phyloP scores from a whole-genome alignment of 495 filamentous ascomycete genomes.

The Astrocystis sublimbata region DNA sequence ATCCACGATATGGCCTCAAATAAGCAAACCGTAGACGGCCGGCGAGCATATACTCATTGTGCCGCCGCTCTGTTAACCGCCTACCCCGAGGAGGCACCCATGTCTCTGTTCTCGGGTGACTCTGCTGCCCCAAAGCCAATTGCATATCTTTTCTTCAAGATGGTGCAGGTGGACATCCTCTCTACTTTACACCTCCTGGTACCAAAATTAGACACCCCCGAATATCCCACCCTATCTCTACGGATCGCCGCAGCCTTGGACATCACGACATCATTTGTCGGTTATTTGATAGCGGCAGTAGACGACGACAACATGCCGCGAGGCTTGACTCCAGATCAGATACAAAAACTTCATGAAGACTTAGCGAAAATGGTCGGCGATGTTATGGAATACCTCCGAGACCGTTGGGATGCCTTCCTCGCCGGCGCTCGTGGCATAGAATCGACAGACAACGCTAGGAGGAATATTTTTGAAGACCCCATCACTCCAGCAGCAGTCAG shows the following conservation, averaged over 20 bases:
- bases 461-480: constrained; percentile 36
- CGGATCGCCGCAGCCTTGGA: constrained; percentile 61
- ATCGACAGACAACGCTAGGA: not conserved
- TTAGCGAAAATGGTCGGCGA: constrained; percentile 60
- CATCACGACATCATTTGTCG: constrained; percentile 58
- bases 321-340: constrained; percentile 50
- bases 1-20: constrained; percentile 46
- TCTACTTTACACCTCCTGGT: constrained; percentile 61
- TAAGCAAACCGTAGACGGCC: constrained; percentile 47
- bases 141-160: constrained; percentile 61
- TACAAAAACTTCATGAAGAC: constrained; percentile 59
- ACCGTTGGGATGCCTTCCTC: constrained; percentile 59
- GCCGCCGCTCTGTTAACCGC: constrained; percentile 53
- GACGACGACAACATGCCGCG: constrained; percentile 37
- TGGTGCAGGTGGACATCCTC: constrained; percentile 62
- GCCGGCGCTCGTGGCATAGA: constrained; percentile 15
- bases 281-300: constrained; percentile 53
- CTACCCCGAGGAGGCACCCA: constrained; percentile 45
- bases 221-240: constrained; percentile 49
- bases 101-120: constrained; percentile 49
- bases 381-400: constrained; percentile 63
- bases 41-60: constrained; percentile 52
- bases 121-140: constrained; percentile 49
- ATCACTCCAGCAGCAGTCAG: constrained; percentile 54
- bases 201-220: constrained; percentile 49